These are phyloP conservation scores for Fraxinus floribunda DNA, from an alignment of 305 asterid genomes.

Conservation along the genomic window DNA sequence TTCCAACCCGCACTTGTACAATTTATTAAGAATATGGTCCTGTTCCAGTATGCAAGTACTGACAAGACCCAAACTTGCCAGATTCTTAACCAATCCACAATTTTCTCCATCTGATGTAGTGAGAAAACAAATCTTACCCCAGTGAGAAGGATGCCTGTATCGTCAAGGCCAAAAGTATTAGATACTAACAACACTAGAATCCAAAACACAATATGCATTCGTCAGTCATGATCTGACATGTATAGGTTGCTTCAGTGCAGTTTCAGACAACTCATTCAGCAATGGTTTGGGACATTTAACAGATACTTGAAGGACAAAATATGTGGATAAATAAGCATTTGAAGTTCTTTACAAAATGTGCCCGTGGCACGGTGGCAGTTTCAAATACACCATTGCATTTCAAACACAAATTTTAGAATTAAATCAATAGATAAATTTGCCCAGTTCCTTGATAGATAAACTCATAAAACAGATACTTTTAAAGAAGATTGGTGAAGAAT, in stretches of 20 bases:
- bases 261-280: background rate
- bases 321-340: background rate
- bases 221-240: background rate
- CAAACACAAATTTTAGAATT: background rate
- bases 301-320: background rate
- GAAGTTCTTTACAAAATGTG: background rate
- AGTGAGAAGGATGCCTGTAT: slow-evolving; percentile 89
- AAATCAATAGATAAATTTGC: background rate
- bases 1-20: slow-evolving; percentile 72
- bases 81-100: slow-evolving; percentile 92
- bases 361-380: background rate
- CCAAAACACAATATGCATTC: background rate
- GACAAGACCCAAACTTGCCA: slow-evolving; percentile 83
- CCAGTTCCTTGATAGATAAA: background rate
- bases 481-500: background rate
- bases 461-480: background rate
- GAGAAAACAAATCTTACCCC: slow-evolving; percentile 92
- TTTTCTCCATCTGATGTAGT: slow-evolving; percentile 98
- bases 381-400: background rate
- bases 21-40: slow-evolving; percentile 40
- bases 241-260: background rate
- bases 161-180: slow-evolving; percentile 26
- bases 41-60: slow-evolving; percentile 52
- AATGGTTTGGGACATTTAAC: background rate
- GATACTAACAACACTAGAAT: slow-evolving; percentile 2